Evolutionary conservation across 257 asterid genomes (phyloP), one percentile per base, ranked within the genome.

Genomic region (Ehretia macrophylla): DNA sequence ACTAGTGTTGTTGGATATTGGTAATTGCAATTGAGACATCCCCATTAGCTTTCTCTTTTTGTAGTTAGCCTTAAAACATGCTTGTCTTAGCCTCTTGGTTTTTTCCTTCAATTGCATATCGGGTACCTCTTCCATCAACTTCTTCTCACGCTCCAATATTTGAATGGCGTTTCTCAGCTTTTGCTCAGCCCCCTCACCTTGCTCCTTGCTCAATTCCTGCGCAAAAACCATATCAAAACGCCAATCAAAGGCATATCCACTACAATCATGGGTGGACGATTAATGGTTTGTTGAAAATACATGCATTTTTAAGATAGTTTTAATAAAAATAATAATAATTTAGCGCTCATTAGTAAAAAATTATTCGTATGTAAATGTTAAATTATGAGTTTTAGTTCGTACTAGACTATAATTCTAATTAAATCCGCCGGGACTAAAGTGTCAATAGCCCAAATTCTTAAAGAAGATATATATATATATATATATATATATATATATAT

Each of bases 51-150:
- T 86, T 48, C 87, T 75, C 75, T 78, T 86, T 84, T 84, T 86
- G 70, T 81, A 86, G 54, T 78, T 86, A 0, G 92, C 95, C 75
- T 86, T 86, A 39, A 86, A 86, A 55, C 83, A 86, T 0, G 93
- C 81, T 60, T 86, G 95, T 11, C 95, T 76, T 10, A 86, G 27
- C 55, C 81, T 83, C 78, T 86, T 86, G 0, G 95, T 86, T 42
- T 82, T 77, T 18, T 74, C 81, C 49, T 77, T 88, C 39, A 86
- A 53, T 50, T 86, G 74, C 78, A 73, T 16, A 49, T 86, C 85
- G 0, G 95, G 92, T 0, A 80, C 40, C 56, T 81, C 84, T 59
- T 83, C 95, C 72, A 86, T 37, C 19, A 79, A n/a, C 60, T 62
- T 79, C 77, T 67, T 79, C 61, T 86, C 87, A 42, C 70, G 62